Base-by-base conservation (phyloP, 345 rosid genomes). In the Gossypium longicalyx region DNA sequence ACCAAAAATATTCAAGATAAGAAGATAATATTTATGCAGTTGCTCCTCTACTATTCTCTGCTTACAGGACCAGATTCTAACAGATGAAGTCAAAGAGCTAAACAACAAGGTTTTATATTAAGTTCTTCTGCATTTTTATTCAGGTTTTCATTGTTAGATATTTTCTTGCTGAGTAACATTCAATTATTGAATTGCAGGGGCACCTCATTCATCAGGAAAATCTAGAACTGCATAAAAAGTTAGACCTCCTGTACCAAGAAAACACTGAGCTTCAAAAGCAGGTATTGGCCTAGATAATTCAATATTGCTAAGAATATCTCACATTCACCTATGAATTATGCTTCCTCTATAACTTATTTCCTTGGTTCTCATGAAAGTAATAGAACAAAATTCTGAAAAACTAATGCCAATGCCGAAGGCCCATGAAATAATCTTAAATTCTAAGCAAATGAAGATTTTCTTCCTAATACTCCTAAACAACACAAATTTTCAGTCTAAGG, bases 171-270 rank as follows among this genome's bases (percentile, higher is more conserved):
- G 22, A 77, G 23, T 56, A 54, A 34, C 51, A 61, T 45, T 60
- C 27, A 57, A 72, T 61, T 52, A 59, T 15, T 68, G 49, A 12
- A 61, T 75, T 83, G 75, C 88, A 92, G 95, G 92, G 89, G 60
- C 79, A 77, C 72, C 82, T 84, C 71, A 74, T 74, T 74, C 92
- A 85, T 83, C 83, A 88, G 80, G 94, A 89, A 82, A 90, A 88
- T 41, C 41, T 83, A 17, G 85, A 83, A 56, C 80, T 91, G 68
- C 81, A 80, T 68, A 83, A 81, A 74, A 87, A 87, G 79, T 74
- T 90, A 51, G 82, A 78, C 76, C 78, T 85, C 75, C 61, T 83
- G 45, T 56, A 63, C 68, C 86, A 81, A 71, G 93, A 91, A 82
- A 88, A 90, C 43, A 74, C 75, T 77, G 65, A 60, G 70, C 74